phyloP scores from a whole-genome alignment of 352 stramenopile genomes.

The Phytopythium sindhum region DNA sequence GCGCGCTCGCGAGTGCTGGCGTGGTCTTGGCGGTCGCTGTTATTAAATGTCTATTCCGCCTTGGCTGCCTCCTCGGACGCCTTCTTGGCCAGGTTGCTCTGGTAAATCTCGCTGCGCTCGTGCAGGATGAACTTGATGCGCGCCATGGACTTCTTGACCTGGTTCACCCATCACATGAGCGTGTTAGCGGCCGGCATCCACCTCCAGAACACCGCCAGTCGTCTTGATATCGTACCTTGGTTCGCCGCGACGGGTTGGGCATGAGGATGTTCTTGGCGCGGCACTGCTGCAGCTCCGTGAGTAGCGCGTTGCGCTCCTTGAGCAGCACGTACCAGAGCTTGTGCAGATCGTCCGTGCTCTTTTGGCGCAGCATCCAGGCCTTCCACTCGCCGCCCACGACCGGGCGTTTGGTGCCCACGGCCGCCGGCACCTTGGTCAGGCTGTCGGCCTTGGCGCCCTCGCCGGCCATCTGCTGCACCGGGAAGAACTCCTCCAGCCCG shows the following conservation, averaged over 20 bases:
- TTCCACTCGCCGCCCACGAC: slow-evolving; percentile 92
- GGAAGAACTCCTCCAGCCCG: slow-evolving; percentile 77
- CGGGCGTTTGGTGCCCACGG: slow-evolving; percentile 52
- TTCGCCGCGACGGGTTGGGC: slow-evolving; percentile 73
- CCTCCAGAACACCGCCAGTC: background rate
- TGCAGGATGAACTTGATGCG: slow-evolving; percentile 86
- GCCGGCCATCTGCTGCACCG: slow-evolving; percentile 40
- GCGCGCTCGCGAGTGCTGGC: background rate
- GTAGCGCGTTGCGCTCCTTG: slow-evolving; percentile 97
- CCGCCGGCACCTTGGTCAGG: slow-evolving; percentile 57
- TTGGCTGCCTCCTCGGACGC: slow-evolving; percentile 12
- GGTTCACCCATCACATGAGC: background rate
- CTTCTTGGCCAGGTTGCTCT: slow-evolving; percentile 67
- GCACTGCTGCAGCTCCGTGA: slow-evolving; percentile 91
- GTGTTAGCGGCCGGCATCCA: background rate
- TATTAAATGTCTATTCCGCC: slow-evolving; percentile 12
- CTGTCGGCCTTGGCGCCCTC: slow-evolving; percentile 52
- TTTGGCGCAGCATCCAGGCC: slow-evolving; percentile 94
- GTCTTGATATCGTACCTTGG: slow-evolving; percentile 31
- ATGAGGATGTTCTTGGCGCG: slow-evolving; percentile 73
- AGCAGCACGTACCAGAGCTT: slow-evolving; percentile 98
- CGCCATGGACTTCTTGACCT: slow-evolving; percentile 87
- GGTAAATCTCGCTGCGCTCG: slow-evolving; percentile 76
- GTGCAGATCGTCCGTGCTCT: slow-evolving; percentile 98
- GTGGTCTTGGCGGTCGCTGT: background rate